Base-by-base conservation (phyloP, 768 basidiomycete genomes). In the Royoungia palumana region DNA sequence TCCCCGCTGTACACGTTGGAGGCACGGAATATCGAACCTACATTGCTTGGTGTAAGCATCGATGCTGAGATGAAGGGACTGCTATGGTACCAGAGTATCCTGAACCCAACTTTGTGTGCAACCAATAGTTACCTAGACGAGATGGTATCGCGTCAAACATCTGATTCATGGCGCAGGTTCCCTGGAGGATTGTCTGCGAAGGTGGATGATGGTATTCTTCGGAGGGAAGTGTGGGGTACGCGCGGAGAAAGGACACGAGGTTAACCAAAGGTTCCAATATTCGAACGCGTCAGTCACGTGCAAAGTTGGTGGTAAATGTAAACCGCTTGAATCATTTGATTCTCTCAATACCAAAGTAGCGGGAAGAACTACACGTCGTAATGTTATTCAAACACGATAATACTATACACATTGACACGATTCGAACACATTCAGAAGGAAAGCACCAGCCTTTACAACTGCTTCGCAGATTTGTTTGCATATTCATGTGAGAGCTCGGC, bases 21-120 rank as follows among this genome's bases (percentile, higher is more conserved):
- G 1, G 88, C 87, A 19, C 76, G 73, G 59, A 75, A 89, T 49
- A 89, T 89, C 16, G 83, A 81, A 35, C 88, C 87, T 89, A 54
- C n/a, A 44, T 41, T n/a, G 8, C 25, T 16, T 35, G 40, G 30
- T 21, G 28, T 59, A 47, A 52, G 24, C 13, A 22, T n/a, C 37
- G 2, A 11, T 24, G 21, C 24, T n/a, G 6, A 35, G 27, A 21
- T 12, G 2, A 1, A 38, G 38, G 24, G 37, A 35, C 20, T 11
- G 41, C 45, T 16, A 16, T 61, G 73, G 49, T 49, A 82, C 87
- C 87, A 51, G 86, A 87, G 60, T 83, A 89, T 3, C 87, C 87
- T 38, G 85, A 81, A 20, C 87, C 87, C 24, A 89, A 71, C 16
- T 70, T 72, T 32, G 80, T 73, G 19, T 74, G 72, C 28, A 89